Percentiles rank a stretch among this genome's conserved stretches.
These are phyloP conservation scores for Viola odorata DNA, from an alignment of 345 rosid species.

Conservation along the genomic window DNA sequence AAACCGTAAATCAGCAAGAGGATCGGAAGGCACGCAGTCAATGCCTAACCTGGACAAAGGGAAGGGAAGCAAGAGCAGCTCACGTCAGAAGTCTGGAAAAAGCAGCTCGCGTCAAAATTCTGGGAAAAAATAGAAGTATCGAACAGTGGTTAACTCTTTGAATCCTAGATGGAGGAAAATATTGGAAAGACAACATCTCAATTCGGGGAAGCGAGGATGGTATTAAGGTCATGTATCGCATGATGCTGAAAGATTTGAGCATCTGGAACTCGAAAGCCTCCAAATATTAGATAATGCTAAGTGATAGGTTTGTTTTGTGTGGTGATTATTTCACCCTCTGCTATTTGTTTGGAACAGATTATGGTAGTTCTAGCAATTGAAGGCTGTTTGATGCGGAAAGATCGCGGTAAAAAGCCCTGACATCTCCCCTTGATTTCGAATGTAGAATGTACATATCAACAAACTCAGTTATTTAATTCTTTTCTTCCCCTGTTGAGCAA, in stretches of 20 bases:
- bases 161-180: constrained; percentile 1
- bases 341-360: constrained; percentile 4
- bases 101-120: background rate
- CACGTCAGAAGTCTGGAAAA: constrained; percentile 7
- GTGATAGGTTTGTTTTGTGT: constrained; percentile 2
- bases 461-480: constrained; percentile 19
- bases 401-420: constrained; percentile 6
- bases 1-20: constrained; percentile 5
- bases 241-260: constrained; percentile 22
- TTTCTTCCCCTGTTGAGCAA: no score
- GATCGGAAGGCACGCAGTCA: constrained; percentile 9
- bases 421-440: background rate
- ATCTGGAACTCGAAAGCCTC: constrained; percentile 7
- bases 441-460: constrained; percentile 23
- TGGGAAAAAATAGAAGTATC: background rate
- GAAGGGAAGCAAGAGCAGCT: constrained; percentile 9
- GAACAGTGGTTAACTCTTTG: background rate
- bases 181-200: constrained; percentile 13
- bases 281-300: constrained; percentile 38
- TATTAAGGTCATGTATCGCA: constrained; percentile 21
- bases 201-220: constrained; percentile 37
- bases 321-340: background rate
- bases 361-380: background rate
- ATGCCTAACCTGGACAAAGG: constrained; percentile 7
- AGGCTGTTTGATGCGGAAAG: constrained; percentile 2